These are phyloP conservation scores for Microascus cirrosus DNA, from an alignment of 2,329 filamentous ascomycete genomes.

Conservation along the genomic window DNA sequence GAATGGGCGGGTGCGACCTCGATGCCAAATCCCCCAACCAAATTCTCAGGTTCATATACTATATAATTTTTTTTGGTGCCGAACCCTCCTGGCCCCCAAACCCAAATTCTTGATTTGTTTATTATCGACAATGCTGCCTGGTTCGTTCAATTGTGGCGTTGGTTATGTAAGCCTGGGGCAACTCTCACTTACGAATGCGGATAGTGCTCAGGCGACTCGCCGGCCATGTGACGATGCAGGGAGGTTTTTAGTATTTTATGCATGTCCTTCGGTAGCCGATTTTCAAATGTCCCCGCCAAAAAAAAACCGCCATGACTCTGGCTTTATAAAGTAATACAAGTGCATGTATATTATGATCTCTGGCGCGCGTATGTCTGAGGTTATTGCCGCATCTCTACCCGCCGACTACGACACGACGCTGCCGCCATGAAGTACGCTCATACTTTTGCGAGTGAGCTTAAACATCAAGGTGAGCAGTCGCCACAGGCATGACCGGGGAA, in stretches of 20 bases:
- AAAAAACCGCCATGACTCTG: background rate
- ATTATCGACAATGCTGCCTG: background rate
- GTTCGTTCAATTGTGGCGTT: background rate
- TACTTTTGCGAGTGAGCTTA: conserved; percentile 60
- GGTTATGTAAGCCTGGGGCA: background rate
- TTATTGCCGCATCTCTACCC: background rate
- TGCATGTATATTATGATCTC: background rate
- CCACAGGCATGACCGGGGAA: background rate
- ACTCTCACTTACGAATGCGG: background rate
- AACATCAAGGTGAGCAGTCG: conserved; percentile 39
- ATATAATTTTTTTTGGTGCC: too few relatives aligned
- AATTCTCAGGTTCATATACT: too few relatives aligned
- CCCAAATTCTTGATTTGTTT: too few relatives aligned
- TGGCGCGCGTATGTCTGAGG: background rate
- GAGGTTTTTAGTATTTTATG: background rate
- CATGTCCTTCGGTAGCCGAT: background rate
- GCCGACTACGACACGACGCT: background rate
- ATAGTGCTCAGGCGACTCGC: too few relatives aligned
- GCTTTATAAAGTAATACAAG: background rate
- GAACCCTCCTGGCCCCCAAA: too few relatives aligned
- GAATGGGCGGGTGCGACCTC: too few relatives aligned
- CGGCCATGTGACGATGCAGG: background rate
- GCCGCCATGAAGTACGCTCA: conserved; percentile 74
- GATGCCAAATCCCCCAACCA: too few relatives aligned
- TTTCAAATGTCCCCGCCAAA: background rate